phyloP scores from a whole-genome alignment of 305 asterid species.

The Caryopteris hybrid region DNA sequence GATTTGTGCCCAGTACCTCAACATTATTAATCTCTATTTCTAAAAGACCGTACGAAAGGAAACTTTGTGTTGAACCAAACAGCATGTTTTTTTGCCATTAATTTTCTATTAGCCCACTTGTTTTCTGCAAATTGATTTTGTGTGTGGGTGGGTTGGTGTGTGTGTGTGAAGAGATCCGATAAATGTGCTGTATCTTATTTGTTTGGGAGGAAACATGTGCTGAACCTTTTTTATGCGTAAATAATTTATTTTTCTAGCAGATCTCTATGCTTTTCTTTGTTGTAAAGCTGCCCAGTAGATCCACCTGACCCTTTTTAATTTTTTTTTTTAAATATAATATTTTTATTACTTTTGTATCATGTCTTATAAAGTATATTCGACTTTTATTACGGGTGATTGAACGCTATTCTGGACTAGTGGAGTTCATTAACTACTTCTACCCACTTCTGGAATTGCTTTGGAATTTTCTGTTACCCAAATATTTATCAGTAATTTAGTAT shows the following conservation, averaged over 20 bases:
- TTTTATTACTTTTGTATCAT: background rate
- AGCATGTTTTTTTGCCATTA: background rate
- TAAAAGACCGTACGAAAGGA: too few species aligned
- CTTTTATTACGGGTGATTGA: too few species aligned
- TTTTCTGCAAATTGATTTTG: conserved; percentile 3
- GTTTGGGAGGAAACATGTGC: background rate
- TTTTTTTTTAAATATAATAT: background rate
- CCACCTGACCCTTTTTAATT: conserved; percentile 1
- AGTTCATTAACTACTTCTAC: too few species aligned
- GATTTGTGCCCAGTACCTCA: too few species aligned
- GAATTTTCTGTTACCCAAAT: too few species aligned
- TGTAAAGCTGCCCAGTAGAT: conserved; percentile 11
- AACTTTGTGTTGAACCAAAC: conserved; percentile 19
- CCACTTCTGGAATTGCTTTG: too few species aligned
- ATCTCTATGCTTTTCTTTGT: conserved; percentile 39
- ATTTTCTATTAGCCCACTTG: background rate
- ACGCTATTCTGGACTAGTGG: too few species aligned
- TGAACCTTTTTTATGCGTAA: too few species aligned
- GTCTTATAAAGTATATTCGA: background rate
- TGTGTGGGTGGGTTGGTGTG: too few species aligned
- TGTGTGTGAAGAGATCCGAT: conserved; percentile 9
- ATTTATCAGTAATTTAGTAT: too few species aligned
- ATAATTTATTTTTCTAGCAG: conserved; percentile 26
- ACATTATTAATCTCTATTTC: too few species aligned
- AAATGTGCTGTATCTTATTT: conserved; percentile 32